phyloP scores from a whole-genome alignment of 2,329 filamentous ascomycete genomes.

The Chaetomiaceae sp. region DNA sequence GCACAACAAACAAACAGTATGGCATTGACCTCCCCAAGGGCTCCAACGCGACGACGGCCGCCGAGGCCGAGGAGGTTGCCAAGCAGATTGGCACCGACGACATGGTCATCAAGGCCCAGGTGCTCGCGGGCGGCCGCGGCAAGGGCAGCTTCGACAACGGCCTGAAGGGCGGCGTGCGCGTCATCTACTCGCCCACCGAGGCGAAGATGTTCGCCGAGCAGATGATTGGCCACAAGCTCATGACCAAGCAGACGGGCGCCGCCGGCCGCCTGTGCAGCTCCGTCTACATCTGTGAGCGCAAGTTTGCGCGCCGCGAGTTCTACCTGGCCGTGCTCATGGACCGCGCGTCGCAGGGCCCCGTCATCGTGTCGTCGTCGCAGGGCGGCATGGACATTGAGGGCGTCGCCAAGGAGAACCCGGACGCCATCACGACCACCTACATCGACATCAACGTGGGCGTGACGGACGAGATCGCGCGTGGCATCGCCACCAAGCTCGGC shows the following conservation, averaged over 20 bases:
- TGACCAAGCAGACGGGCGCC: slow-evolving; percentile 98
- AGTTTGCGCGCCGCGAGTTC: slow-evolving; percentile 98
- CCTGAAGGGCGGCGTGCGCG: slow-evolving; percentile 95
- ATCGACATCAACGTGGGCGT: slow-evolving; percentile 94
- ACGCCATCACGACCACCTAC: slow-evolving; percentile 89
- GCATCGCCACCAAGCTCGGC: slow-evolving; percentile 85
- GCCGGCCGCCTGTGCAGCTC: slow-evolving; percentile 90
- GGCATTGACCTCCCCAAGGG: slow-evolving; percentile 91
- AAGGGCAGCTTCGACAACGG: slow-evolving; percentile 98
- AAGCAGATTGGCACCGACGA: slow-evolving; percentile 89
- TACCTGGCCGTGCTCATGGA: slow-evolving; percentile 99
- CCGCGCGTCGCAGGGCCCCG: slow-evolving; percentile 80
- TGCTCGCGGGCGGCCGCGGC: slow-evolving; percentile 93
- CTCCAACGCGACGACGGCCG: slow-evolving; percentile 72
- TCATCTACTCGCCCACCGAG: slow-evolving; percentile 96
- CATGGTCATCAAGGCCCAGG: slow-evolving; percentile 99
- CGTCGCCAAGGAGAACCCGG: slow-evolving; percentile 95
- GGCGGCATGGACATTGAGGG: slow-evolving; percentile 99
- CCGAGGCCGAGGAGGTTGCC: slow-evolving; percentile 88
- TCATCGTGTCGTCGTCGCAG: slow-evolving; percentile 96
- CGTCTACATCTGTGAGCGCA: slow-evolving; percentile 99
- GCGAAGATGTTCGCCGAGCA: slow-evolving; percentile 97
- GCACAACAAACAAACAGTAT: slow-evolving; percentile 58
- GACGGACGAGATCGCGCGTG: slow-evolving; percentile 87
- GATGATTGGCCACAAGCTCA: slow-evolving; percentile 99